These are phyloP conservation scores for Priceomyces fermenticarens DNA, from an alignment of 805 yeast genomes.

Conservation along the genomic window DNA sequence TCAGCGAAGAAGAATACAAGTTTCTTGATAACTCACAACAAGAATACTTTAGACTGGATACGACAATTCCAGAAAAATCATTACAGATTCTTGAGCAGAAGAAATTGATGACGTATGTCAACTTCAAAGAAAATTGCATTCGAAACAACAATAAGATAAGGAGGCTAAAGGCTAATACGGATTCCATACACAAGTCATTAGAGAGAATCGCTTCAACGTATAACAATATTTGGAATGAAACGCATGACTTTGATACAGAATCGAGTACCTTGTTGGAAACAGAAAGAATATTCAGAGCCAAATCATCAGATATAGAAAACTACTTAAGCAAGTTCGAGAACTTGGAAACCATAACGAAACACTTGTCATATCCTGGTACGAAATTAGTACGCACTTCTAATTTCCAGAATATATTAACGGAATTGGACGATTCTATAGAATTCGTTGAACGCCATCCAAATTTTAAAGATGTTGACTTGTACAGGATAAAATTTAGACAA, in stretches of 20 bases:
- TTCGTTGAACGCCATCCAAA: constrained; percentile 47
- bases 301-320: constrained; percentile 43
- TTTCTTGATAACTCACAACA: constrained; percentile 31
- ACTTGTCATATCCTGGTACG: constrained; percentile 66
- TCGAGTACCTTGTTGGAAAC: constrained; percentile 50
- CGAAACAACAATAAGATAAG: constrained; percentile 20
- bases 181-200: constrained; percentile 42
- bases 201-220: constrained; percentile 49
- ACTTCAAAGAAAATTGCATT: constrained; percentile 34
- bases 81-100: constrained; percentile 38
- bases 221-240: constrained; percentile 57
- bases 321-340: constrained; percentile 63
- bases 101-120: constrained; percentile 27
- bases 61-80: constrained; percentile 37
- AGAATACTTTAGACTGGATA: constrained; percentile 40
- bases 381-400: constrained; percentile 49
- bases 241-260: constrained; percentile 59
- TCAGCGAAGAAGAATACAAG: constrained; percentile 8
- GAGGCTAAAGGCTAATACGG: constrained; percentile 44
- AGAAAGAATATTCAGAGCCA: constrained; percentile 38
- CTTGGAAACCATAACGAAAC: constrained; percentile 65
- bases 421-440: constrained; percentile 63
- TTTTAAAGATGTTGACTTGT: constrained; percentile 68
- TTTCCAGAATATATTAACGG: constrained; percentile 47
- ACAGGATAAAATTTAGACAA: constrained; percentile 71